These are phyloP conservation scores for Thamnidium elegans DNA, from an alignment of 192 early-diverging fungal species.

Conservation along the genomic window DNA sequence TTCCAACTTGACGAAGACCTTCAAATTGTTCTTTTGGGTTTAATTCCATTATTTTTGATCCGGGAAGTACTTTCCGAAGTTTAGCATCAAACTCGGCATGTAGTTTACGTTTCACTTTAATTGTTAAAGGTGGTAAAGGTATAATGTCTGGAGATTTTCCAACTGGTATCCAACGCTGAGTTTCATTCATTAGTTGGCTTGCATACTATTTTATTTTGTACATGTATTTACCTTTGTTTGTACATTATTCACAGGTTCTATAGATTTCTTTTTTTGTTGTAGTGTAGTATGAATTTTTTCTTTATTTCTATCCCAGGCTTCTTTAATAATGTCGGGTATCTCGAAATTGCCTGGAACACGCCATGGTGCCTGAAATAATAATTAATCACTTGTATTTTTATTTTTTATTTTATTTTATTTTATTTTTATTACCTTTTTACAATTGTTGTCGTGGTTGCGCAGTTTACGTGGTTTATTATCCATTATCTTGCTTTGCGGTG, in stretches of 20 bases:
- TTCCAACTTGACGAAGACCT: conserved; percentile 29
- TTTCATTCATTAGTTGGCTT: neutral
- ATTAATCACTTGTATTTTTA: neutral
- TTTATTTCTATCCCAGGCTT: conserved; percentile 19
- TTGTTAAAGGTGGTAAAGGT: conserved; percentile 27
- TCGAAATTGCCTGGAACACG: conserved; percentile 23
- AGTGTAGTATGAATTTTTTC: neutral
- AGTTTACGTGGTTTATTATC: neutral
- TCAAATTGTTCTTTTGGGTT: conserved; percentile 30
- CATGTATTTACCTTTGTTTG: neutral
- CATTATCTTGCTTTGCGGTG: conserved; percentile 7
- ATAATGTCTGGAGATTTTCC: conserved; percentile 26
- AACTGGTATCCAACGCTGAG: conserved; percentile 34
- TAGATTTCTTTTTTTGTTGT: conserved; percentile 12
- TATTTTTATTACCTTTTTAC: neutral
- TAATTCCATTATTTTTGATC: conserved; percentile 26
- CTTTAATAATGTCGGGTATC: conserved; percentile 38
- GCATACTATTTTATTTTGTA: neutral
- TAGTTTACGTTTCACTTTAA: conserved; percentile 17
- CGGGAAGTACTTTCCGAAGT: conserved; percentile 30
- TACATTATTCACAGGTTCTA: neutral
- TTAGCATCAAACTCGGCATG: conserved; percentile 36
- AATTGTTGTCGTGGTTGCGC: neutral
- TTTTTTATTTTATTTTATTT: neutral
- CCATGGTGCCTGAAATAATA: conserved; percentile 15